A percentile compares a stretch with the other conserved stretches of the same genome.
These are phyloP conservation scores for Phytophthora pisi DNA, from an alignment of 352 stramenopile genomes.

Conservation along the genomic window DNA sequence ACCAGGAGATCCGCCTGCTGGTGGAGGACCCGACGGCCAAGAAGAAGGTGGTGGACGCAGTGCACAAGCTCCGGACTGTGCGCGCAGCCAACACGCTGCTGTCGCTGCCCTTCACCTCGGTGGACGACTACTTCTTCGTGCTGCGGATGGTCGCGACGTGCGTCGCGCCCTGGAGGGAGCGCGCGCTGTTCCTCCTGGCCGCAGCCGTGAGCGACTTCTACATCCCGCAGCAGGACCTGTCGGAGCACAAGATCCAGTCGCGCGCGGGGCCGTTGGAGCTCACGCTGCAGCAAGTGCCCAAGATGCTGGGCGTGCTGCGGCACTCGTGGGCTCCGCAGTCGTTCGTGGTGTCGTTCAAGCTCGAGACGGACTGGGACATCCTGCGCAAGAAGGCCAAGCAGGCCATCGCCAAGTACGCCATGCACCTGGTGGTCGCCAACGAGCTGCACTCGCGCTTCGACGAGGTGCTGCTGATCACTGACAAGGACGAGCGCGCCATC, in stretches of 20 bases:
- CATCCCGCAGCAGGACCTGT: slow-evolving; percentile 89
- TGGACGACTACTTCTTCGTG: slow-evolving; percentile 97
- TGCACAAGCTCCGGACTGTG: slow-evolving; percentile 54
- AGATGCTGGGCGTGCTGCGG: slow-evolving; percentile 93
- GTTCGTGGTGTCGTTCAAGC: slow-evolving; percentile 98
- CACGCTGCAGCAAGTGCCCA: slow-evolving; percentile 94
- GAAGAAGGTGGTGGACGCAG: slow-evolving; percentile 52
- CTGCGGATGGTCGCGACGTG: slow-evolving; percentile 83
- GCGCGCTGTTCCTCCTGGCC: slow-evolving; percentile 93
- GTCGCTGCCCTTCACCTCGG: slow-evolving; percentile 92
- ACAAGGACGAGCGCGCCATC: slow-evolving; percentile 56
- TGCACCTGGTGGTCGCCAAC: slow-evolving; percentile 98
- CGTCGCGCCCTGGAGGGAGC: slow-evolving; percentile 64
- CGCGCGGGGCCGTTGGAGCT: slow-evolving; percentile 74
- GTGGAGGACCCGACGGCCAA: slow-evolving; percentile 46
- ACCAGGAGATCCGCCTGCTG: slow-evolving; percentile 39
- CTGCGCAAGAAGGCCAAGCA: slow-evolving; percentile 93
- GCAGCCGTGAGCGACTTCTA: slow-evolving; percentile 99
- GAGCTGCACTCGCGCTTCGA: slow-evolving; percentile 95
- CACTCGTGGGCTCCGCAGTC: slow-evolving; percentile 93
- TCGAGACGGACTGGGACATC: slow-evolving; percentile 97
- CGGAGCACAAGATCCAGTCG: slow-evolving; percentile 98
- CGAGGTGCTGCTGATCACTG: slow-evolving; percentile 82
- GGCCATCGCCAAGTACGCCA: slow-evolving; percentile 94
- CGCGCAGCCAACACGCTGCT: slow-evolving; percentile 66